Evolutionary conservation across 2,329 filamentous ascomycete species (phyloP).

Genomic region (Ceratocystis colombiana): DNA sequence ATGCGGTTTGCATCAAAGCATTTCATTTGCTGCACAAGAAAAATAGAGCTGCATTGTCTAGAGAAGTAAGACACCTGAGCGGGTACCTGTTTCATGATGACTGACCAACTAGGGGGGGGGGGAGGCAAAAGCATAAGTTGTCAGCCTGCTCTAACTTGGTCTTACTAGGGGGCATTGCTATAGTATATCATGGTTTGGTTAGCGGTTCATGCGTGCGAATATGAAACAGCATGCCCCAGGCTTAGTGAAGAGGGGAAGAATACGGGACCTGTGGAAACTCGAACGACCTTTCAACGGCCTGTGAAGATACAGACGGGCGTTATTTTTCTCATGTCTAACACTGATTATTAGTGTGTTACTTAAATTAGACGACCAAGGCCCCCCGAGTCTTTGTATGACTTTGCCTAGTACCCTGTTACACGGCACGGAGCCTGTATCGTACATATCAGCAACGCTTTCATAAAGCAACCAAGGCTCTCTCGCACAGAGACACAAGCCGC

Average conservation of each 20-base stretch:
- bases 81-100: conserved; percentile 11
- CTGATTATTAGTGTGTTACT: neutral
- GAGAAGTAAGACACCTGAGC: conserved; percentile 1
- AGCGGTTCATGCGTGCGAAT: conserved; percentile 7
- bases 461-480: neutral
- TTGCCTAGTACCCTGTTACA: neutral
- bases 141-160: neutral
- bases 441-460: too few species aligned
- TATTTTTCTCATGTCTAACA: neutral
- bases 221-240: neutral
- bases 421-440: neutral
- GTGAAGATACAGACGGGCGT: neutral
- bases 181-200: neutral
- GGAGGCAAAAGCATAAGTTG: neutral
- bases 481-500: neutral
- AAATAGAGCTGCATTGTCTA: neutral
- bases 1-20: neutral
- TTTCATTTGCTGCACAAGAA: neutral
- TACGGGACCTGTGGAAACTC: neutral
- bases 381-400: neutral
- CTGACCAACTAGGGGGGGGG: neutral
- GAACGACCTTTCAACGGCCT: neutral
- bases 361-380: conserved; percentile 1
- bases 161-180: neutral
- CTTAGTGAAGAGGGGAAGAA: neutral